Base-by-base conservation (phyloP, 2,329 filamentous ascomycete genomes). In the Apiospora rasikravindrae region DNA sequence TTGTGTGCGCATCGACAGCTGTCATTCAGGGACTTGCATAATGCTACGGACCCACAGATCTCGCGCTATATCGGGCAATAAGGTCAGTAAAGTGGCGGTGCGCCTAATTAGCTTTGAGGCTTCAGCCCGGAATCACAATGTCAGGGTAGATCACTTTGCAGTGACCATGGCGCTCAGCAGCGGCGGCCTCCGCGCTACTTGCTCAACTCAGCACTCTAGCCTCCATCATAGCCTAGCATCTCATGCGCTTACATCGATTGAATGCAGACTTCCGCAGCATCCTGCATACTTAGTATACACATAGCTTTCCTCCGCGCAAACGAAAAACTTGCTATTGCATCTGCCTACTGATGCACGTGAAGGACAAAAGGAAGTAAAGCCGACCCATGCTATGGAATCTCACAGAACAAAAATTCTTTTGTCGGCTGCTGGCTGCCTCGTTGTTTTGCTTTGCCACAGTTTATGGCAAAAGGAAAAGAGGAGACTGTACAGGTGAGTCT, bases 1-100 rank as follows among this genome's bases (percentile, higher is more conserved):
- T 40, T n/a, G 22, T 42, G 40, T 42, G 51, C 47, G 26, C 26
- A 33, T 61, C 14, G 14, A 61, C 53, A 33, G 26, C 57, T 64
- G 57, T 64, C 33, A 40, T 33, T 64, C 22, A 33, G 57, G 29
- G 53, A 37, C 57, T 40, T 64, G 57, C 57, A 64, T 64, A n/a
- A 61, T 61, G 53, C n/a, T 37, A 33, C 49, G 29, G 53, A 14
- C 8, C 53, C 53, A 61, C 53, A 61, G 29, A 64, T 64, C 33
- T 40, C 33, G 33, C 57, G 57, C 57, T 64, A 64, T 64, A 33
- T 64, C 57, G 29, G 57, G 19, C 22, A 33, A 1, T n/a, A 33
- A 40, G 33, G 57, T 37, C 29, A 64, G 19, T 40, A 64, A 61
- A 40, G 57, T 40, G 57, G 57, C 57, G 19, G 29, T 64, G 57